Conservation (phyloP, 164 flowering plant species). For the Vitis amurensis region DNA sequence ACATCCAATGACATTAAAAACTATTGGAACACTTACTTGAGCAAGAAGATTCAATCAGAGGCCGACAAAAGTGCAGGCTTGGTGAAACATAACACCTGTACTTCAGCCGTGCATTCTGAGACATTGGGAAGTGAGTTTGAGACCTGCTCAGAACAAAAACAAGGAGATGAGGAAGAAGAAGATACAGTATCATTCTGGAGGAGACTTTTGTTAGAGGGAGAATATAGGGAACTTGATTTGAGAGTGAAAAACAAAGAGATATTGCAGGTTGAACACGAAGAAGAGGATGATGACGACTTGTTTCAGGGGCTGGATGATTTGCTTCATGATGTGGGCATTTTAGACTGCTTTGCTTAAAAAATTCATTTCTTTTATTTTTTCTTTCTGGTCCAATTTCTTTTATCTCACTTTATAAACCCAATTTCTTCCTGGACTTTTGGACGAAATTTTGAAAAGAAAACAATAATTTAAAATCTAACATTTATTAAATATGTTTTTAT, state of each 20-base stretch:
- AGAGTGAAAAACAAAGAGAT: neutral
- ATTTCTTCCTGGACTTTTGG: too few relatives aligned
- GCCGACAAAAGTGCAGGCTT: neutral
- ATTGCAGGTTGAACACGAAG: too few relatives aligned
- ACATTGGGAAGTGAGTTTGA: neutral
- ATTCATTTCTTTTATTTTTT: neutral
- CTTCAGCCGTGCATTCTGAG: neutral
- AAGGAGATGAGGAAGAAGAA: neutral
- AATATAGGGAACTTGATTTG: neutral
- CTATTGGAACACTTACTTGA: slow-evolving; percentile 10
- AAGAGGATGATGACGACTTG: too few relatives aligned
- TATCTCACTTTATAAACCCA: too few relatives aligned
- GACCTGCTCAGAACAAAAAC: neutral
- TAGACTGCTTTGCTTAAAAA: neutral
- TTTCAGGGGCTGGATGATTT: neutral
- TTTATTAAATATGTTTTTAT: too few relatives aligned
- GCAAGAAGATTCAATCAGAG: slow-evolving; percentile 7
- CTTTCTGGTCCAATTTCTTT: too few relatives aligned
- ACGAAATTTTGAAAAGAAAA: too few relatives aligned
- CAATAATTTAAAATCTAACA: too few relatives aligned
- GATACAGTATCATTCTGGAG: slow-evolving; percentile 2
- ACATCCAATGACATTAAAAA: slow-evolving; percentile 6
- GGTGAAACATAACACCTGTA: neutral
- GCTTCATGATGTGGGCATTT: slow-evolving; percentile 3
- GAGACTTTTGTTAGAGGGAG: slow-evolving; percentile 5